These are phyloP conservation scores for Andrographis paniculata DNA, from an alignment of 305 asterid species.

Conservation along the genomic window DNA sequence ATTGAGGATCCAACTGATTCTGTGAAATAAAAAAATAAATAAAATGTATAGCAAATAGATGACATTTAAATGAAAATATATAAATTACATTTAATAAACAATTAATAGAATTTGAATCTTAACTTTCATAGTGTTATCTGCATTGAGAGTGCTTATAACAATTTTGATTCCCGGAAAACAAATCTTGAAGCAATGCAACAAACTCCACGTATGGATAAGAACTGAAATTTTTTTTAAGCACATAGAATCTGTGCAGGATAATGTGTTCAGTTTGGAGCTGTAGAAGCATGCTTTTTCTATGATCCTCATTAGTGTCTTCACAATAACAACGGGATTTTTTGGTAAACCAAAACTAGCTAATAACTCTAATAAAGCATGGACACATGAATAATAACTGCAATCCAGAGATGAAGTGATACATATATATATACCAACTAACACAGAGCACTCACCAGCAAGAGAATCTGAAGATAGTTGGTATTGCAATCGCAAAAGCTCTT, in stretches of 20 bases:
- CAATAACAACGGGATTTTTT: too few species aligned
- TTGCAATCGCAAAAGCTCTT: constrained; percentile 49
- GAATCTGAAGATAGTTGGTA: constrained; percentile 63
- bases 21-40: constrained; percentile 25
- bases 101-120: background rate
- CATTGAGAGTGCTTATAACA: constrained; percentile 2
- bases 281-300: too few species aligned
- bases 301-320: too few species aligned
- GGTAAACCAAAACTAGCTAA: too few species aligned
- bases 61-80: constrained; percentile 6
- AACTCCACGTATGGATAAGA: background rate
- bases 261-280: too few species aligned
- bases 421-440: constrained; percentile 13
- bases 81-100: background rate
- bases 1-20: constrained; percentile 50
- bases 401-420: too few species aligned
- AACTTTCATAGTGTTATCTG: background rate
- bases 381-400: too few species aligned
- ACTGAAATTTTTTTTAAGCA: constrained; percentile 6
- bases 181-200: background rate
- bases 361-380: too few species aligned
- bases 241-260: too few species aligned
- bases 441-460: constrained; percentile 41
- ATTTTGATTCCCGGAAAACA: background rate
- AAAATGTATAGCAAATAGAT: constrained; percentile 8